phyloP scores from a whole-genome alignment of 225 moss, liverwort and hornwort genomes.

The Takakia lepidozioides region DNA sequence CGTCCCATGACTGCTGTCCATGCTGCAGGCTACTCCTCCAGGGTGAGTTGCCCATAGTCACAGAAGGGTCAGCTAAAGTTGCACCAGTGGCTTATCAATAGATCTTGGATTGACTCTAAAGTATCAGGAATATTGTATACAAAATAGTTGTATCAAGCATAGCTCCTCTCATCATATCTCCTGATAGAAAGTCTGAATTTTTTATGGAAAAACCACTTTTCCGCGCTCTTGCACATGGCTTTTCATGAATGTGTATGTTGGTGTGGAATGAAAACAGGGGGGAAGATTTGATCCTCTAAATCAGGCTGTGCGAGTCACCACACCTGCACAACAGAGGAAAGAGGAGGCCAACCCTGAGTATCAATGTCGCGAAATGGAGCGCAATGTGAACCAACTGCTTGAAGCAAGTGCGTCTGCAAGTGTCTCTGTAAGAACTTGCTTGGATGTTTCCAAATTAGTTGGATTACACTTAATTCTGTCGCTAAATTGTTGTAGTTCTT shows the following conservation, averaged over 20 bases:
- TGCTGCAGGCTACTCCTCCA: slow-evolving; percentile 73
- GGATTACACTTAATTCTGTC: too few species aligned
- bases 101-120: too few species aligned
- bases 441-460: too few species aligned
- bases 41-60: slow-evolving; percentile 14
- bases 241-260: not conserved
- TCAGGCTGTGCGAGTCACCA: slow-evolving; percentile 31
- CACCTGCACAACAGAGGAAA: slow-evolving; percentile 30
- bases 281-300: slow-evolving; percentile 76
- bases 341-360: slow-evolving; percentile 56
- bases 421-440: slow-evolving; percentile 55
- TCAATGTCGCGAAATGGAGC: slow-evolving; percentile 66
- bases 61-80: too few species aligned
- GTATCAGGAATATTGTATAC: too few species aligned
- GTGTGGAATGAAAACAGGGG: slow-evolving; percentile 29
- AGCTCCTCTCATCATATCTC: too few species aligned
- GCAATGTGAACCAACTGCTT: slow-evolving; percentile 63
- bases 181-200: too few species aligned
- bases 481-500: too few species aligned
- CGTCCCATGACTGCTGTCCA: slow-evolving; percentile 55
- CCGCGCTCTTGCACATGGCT: too few species aligned
- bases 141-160: not conserved
- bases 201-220: too few species aligned
- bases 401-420: slow-evolving; percentile 74
- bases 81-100: too few species aligned